phyloP scores from a whole-genome alignment of 176 grass and related monocot species.

The Areca catechu region DNA sequence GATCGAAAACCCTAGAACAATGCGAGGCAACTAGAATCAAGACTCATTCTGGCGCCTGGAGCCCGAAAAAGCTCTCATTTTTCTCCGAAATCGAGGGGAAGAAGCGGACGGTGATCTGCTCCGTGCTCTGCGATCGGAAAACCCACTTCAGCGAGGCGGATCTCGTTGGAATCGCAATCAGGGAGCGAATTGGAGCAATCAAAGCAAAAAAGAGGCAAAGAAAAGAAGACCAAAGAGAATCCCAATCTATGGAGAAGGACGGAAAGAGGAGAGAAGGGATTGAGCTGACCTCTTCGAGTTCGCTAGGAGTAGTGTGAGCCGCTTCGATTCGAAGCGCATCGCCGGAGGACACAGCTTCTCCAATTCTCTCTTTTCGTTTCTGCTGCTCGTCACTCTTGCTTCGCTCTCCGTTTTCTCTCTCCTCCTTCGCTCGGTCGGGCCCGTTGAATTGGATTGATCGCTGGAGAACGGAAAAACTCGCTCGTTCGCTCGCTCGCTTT shows the following conservation, averaged over 20 bases:
- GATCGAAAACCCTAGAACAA: background rate
- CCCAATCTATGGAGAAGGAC: too few species aligned
- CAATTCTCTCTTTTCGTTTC: background rate
- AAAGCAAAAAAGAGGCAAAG: too few species aligned
- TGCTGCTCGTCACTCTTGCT: background rate
- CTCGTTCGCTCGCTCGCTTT: too few species aligned
- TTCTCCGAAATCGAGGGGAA: background rate
- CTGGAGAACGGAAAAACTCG: too few species aligned
- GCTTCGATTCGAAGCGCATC: too few species aligned
- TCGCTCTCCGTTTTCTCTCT: background rate
- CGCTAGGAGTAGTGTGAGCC: background rate
- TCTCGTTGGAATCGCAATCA: background rate
- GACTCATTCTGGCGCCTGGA: background rate
- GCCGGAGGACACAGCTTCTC: too few species aligned
- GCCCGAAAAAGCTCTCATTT: constrained; percentile 4
- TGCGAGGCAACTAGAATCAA: background rate
- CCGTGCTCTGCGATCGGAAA: background rate
- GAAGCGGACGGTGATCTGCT: background rate
- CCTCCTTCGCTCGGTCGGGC: background rate
- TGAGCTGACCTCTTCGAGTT: background rate
- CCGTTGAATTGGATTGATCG: constrained; percentile 3
- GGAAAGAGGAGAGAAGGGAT: too few species aligned
- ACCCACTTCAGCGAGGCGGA: background rate
- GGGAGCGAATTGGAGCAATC: too few species aligned
- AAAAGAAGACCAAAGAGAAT: too few species aligned